phyloP scores from a whole-genome alignment of 805 yeast genomes.

The Yarrowia yakushimensis region DNA sequence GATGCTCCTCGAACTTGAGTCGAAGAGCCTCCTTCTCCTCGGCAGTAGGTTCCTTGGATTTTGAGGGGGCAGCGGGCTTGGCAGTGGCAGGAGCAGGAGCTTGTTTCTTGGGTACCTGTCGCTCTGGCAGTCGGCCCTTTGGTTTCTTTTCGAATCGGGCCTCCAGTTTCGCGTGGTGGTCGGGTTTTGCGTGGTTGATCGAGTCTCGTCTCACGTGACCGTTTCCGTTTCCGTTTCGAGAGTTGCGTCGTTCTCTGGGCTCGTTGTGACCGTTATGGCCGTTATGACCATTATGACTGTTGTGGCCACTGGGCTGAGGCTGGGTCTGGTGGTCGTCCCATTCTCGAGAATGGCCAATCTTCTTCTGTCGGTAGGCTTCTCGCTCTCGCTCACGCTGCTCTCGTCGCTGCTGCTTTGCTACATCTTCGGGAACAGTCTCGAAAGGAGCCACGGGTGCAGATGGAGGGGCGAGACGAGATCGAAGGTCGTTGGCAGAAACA shows the following conservation, averaged over 20 bases:
- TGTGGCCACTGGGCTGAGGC: background rate
- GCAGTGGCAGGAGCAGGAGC: background rate
- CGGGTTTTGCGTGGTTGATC: background rate
- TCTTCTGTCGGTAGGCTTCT: constrained; percentile 11
- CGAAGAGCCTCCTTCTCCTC: constrained; percentile 12
- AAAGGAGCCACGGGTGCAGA: background rate
- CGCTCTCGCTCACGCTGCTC: background rate
- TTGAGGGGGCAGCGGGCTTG: background rate
- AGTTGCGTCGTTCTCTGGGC: background rate
- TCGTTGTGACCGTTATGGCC: background rate
- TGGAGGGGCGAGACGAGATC: constrained; percentile 3
- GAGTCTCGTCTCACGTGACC: constrained; percentile 7
- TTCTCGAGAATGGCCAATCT: background rate
- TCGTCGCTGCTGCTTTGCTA: constrained; percentile 3
- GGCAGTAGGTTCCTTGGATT: background rate
- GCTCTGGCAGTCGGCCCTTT: background rate
- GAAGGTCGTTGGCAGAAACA: constrained; percentile 3
- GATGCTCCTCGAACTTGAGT: background rate
- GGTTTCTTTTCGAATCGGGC: background rate
- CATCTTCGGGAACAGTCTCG: constrained; percentile 6
- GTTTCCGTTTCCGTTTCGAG: constrained; percentile 8
- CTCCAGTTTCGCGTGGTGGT: background rate
- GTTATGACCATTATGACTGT: background rate
- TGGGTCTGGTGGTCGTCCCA: constrained; percentile 7
- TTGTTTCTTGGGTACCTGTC: background rate